phyloP scores from a whole-genome alignment of 2,329 filamentous ascomycete species.

The Talaromyces funiculosus region DNA sequence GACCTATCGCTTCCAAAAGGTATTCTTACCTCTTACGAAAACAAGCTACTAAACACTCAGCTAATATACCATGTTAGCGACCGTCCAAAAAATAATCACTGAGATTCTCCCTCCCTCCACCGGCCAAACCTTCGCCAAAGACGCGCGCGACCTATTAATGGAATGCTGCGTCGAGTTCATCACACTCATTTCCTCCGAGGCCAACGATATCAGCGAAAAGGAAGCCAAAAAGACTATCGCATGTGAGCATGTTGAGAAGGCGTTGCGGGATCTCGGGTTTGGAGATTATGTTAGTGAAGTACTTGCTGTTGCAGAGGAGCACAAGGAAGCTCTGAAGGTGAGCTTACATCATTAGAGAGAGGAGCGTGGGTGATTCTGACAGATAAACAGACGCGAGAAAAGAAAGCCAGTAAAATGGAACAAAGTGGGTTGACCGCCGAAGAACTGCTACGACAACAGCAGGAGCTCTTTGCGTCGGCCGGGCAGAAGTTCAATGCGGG shows the following conservation, averaged over 20 bases:
- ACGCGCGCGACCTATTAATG: constrained; percentile 89
- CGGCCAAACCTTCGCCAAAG: constrained; percentile 85
- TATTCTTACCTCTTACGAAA: constrained; percentile 20
- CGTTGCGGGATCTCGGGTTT: constrained; percentile 87
- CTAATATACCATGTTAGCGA: constrained; percentile 43
- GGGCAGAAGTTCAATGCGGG: constrained; percentile 61
- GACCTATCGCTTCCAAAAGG: constrained; percentile 58
- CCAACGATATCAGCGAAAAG: constrained; percentile 97
- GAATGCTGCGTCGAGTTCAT: constrained; percentile 99
- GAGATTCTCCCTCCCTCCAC: constrained; percentile 78
- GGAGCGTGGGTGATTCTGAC: not conserved
- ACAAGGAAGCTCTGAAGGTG: constrained; percentile 90
- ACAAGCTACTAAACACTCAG: not conserved
- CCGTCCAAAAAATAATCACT: constrained; percentile 77
- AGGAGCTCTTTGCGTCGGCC: constrained; percentile 83
- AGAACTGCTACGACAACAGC: constrained; percentile 79
- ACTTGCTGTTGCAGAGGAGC: constrained; percentile 77
- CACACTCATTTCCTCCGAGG: constrained; percentile 95
- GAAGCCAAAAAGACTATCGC: constrained; percentile 99
- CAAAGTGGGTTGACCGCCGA: constrained; percentile 89
- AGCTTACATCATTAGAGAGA: not conserved
- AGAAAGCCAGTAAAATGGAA: constrained; percentile 95
- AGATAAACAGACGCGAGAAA: constrained; percentile 71
- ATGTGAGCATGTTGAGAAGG: constrained; percentile 94
- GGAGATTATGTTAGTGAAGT: constrained; percentile 86